Base-by-base conservation (phyloP, 2,329 filamentous ascomycete species). In the Neopestalotiopsis sp. region DNA sequence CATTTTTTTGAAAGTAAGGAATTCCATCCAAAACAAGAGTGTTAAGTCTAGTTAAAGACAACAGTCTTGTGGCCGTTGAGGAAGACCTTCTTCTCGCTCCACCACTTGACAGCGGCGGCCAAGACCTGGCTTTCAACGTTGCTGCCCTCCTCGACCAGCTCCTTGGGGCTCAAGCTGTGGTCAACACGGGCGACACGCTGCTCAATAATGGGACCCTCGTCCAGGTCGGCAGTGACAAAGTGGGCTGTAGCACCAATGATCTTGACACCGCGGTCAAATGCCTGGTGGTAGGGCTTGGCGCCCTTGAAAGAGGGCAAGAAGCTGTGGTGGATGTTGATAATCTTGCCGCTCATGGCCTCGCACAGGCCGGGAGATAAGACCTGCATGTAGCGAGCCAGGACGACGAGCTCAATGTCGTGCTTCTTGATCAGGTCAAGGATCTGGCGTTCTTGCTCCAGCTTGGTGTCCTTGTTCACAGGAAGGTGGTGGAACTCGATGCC, bases 271-370 rank as follows among this genome's bases (percentile, higher is more conserved):
- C 93, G 89, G 72, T 95, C 93, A 78, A 92, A 95, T 7, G 93
- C 93, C 84, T 96, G 93, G 81, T 95, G 93, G 81, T 96, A 67
- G 3, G 93, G 93, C 82, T 94, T 94, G 38, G 93, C 93, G 70
- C 93, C 93, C 86, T 96, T 96, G 88, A 96, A 96, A 10, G 88
- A 91, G 0, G 93, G 93, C 85, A 96, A 80, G 88, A 96, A 96
- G 74, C 89, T 92, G 83, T 96, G 93, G 83, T 96, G 93, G 81
- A 96, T 95, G 83, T 96, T 96, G 91, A 96, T 95, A 83, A 96
- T 96, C 78, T 90, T 90, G 69, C 93, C 93, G 65, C 90, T 92
- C 92, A 96, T 95, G 75, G 89, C 92, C 69, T 86, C 82, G 83
- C 93, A 96, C 56, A 96, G 84, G 9, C 82, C 88, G 0, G 92